These are phyloP conservation scores for Angomonas deanei DNA, from an alignment of 208 protist species.

Conservation along the genomic window DNA sequence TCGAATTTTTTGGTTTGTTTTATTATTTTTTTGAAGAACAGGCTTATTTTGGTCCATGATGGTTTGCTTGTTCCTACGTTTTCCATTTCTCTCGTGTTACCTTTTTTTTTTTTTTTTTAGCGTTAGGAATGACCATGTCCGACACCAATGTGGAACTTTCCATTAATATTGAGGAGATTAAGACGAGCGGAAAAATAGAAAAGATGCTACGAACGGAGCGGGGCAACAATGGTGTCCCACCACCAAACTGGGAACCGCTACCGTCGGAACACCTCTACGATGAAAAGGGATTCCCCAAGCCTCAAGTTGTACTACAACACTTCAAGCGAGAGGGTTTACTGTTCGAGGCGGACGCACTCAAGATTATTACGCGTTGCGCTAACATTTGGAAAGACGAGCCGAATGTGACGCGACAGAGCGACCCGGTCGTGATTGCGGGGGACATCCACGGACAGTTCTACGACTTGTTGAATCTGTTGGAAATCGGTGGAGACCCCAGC, in stretches of 20 bases:
- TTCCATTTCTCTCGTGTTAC: too few relatives aligned
- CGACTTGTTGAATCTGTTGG: slow-evolving; percentile 94
- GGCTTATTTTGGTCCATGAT: too few relatives aligned
- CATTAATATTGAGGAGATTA: slow-evolving; percentile 2
- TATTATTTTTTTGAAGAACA: too few relatives aligned
- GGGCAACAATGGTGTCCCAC: slow-evolving; percentile 32
- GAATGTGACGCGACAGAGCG: slow-evolving; percentile 75
- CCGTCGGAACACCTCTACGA: slow-evolving; percentile 47
- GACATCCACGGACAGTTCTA: slow-evolving; percentile 98
- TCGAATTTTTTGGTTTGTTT: too few relatives aligned
- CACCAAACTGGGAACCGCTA: slow-evolving; percentile 72
- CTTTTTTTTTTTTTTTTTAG: neutral
- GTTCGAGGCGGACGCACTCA: slow-evolving; percentile 57
- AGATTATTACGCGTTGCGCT: slow-evolving; percentile 66
- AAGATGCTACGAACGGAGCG: slow-evolving; percentile 63
- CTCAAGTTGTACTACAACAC: slow-evolving; percentile 62
- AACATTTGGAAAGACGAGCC: slow-evolving; percentile 78
- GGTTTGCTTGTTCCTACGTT: too few relatives aligned
- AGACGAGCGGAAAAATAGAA: slow-evolving; percentile 20
- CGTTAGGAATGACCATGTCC: neutral
- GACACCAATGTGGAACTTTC: neutral
- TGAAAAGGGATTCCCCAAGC: slow-evolving; percentile 28
- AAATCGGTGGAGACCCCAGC: slow-evolving; percentile 85
- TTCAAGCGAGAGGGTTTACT: slow-evolving; percentile 76
- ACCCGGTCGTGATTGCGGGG: slow-evolving; percentile 81